Percentiles rank a stretch among this genome's conserved stretches.
phyloP scores from a whole-genome alignment of 805 yeast genomes.

The Barnettozyma siamensis region DNA sequence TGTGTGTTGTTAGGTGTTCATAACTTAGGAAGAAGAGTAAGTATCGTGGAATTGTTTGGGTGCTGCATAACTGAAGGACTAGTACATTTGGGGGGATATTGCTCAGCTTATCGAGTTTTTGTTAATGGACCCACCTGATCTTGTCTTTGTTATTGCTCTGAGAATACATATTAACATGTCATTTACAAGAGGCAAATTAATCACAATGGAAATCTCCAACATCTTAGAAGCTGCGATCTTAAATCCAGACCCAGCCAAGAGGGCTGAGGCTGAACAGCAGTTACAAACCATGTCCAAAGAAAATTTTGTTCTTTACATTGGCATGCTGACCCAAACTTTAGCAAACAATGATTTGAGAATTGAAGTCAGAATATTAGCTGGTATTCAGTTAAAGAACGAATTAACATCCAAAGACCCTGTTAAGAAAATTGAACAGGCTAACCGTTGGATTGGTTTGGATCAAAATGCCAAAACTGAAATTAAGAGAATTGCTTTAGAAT shows the following conservation, averaged over 20 bases:
- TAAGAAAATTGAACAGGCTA: conserved; percentile 53
- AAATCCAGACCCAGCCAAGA: conserved; percentile 55
- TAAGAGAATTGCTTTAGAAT: conserved; percentile 56
- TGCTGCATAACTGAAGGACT: too few relatives aligned
- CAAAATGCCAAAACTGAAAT: conserved; percentile 51
- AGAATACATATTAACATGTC: conserved; percentile 2
- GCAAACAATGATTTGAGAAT: conserved; percentile 56
- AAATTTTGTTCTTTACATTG: conserved; percentile 71
- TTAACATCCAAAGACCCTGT: conserved; percentile 71
- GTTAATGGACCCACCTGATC: too few relatives aligned
- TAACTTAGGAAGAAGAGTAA: too few relatives aligned
- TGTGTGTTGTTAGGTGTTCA: too few relatives aligned
- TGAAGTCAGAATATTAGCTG: conserved; percentile 91
- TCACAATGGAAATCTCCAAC: conserved; percentile 49
- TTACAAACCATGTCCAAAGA: conserved; percentile 64
- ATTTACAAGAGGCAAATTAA: background rate
- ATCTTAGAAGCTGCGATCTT: conserved; percentile 77
- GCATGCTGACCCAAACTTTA: conserved; percentile 63
- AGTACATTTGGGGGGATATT: too few relatives aligned
- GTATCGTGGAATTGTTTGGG: too few relatives aligned
- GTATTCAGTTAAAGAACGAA: conserved; percentile 81
- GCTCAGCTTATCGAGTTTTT: too few relatives aligned
- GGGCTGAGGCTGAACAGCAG: conserved; percentile 76
- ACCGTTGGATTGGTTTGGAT: conserved; percentile 70
- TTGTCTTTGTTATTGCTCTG: too few relatives aligned